Conservation (phyloP, 345 rosid species). For the Rhodomyrtus tomentosa region DNA sequence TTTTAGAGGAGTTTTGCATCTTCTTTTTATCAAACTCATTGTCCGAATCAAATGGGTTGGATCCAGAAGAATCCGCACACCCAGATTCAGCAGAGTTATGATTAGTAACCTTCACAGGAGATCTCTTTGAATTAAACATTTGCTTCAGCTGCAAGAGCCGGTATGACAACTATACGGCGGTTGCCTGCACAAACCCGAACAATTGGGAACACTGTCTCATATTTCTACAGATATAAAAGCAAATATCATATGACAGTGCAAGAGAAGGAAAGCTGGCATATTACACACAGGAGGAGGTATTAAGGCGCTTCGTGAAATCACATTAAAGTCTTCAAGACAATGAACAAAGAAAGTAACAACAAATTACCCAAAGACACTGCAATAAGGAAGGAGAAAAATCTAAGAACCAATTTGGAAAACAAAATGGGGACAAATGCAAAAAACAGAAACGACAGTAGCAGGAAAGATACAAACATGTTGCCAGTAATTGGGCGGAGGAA, state of each 20-base stretch:
- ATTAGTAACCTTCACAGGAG: slow-evolving; percentile 44
- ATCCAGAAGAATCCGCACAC: slow-evolving; percentile 15
- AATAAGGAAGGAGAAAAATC: neutral
- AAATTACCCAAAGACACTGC: neutral
- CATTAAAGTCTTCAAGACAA: neutral
- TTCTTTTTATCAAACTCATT: slow-evolving; percentile 42
- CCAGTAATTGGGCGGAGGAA: neutral
- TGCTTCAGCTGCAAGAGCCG: neutral
- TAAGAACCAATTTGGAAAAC: neutral
- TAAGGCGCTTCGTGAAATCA: neutral
- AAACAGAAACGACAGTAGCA: neutral
- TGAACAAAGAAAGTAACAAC: neutral
- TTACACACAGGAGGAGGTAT: neutral
- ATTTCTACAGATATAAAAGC: neutral
- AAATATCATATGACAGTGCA: neutral
- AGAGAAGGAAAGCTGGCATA: neutral
- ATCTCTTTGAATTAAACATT: slow-evolving; percentile 63
- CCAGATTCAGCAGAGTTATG: slow-evolving; percentile 41
- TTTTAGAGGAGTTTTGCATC: slow-evolving; percentile 40
- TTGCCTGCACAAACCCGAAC: neutral
- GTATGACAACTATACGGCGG: neutral
- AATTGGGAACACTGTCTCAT: neutral
- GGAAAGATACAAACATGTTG: neutral
- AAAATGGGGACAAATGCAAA: neutral
- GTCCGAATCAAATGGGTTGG: slow-evolving; percentile 85